Base-by-base conservation (phyloP, 352 stramenopile species). In the Chrysophaeum taylorii region DNA sequence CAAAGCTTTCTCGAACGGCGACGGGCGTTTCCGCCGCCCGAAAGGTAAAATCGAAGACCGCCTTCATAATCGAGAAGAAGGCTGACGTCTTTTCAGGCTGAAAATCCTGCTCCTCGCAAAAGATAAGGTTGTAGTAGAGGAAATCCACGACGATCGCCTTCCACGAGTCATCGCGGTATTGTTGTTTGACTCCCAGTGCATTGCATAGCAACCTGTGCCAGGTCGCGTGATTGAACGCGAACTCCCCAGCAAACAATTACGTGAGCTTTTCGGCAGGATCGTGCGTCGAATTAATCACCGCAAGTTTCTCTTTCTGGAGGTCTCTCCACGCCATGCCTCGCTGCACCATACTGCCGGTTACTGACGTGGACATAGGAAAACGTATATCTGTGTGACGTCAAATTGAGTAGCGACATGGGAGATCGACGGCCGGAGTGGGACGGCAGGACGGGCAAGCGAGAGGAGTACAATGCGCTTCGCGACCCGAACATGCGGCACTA, bases 381-480 rank as follows among this genome's bases (percentile, higher is more conserved):
- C n/a, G n/a, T n/a, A n/a, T n/a, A n/a, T n/a, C n/a, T n/a, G n/a
- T n/a, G n/a, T n/a, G n/a, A n/a, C n/a, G n/a, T n/a, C n/a, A n/a
- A n/a, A n/a, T n/a, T n/a, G n/a, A n/a, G n/a, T n/a, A n/a, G n/a
- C n/a, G n/a, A n/a, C n/a, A n/a, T n/a, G n/a, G n/a, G n/a, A n/a
- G n/a, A n/a, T n/a, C n/a, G n/a, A n/a, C n/a, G n/a, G n/a, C n/a
- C n/a, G n/a, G n/a, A n/a, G n/a, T n/a, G n/a, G n/a, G n/a, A n/a
- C n/a, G n/a, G n/a, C n/a, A n/a, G n/a, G n/a, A n/a, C n/a, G n/a
- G n/a, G n/a, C n/a, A n/a, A n/a, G n/a, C n/a, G n/a, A n/a, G n/a
- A n/a, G n/a, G n/a, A n/a, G n/a, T 94, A 94, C 81, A 94, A 93
- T 61, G 86, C 88, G n/a, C 80, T 94, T 18, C 73, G 89, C 48